Percentiles rank a stretch among this genome's conserved stretches.
phyloP scores from a whole-genome alignment of 2,329 filamentous ascomycete species.

The Bipolaris zeicola region DNA sequence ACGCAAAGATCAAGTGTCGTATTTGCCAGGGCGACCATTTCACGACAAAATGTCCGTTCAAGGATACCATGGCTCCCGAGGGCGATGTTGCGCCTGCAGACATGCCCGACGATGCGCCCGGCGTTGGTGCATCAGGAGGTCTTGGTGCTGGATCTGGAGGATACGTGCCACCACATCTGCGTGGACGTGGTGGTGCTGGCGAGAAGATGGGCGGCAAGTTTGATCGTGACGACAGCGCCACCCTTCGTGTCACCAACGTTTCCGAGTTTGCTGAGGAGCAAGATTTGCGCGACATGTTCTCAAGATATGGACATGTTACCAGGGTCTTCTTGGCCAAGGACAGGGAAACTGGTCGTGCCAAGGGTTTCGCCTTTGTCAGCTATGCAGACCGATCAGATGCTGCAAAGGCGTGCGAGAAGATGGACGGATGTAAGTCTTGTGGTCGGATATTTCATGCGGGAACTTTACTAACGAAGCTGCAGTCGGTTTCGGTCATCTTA shows the following conservation, averaged over 20 bases:
- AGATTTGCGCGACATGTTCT: constrained; percentile 97
- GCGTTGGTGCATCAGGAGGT: constrained; percentile 54
- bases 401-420: constrained; percentile 90
- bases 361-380: constrained; percentile 99
- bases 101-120: constrained; percentile 54
- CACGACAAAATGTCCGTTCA: constrained; percentile 98
- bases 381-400: constrained; percentile 90
- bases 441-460: background rate
- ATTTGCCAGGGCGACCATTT: constrained; percentile 99
- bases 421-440: constrained; percentile 79
- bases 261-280: constrained; percentile 96
- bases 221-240: constrained; percentile 95
- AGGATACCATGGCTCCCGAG: constrained; percentile 96
- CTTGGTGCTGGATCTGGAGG: constrained; percentile 73
- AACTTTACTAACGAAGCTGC: constrained; percentile 24
- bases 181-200: constrained; percentile 73
- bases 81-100: constrained; percentile 55
- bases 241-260: constrained; percentile 96
- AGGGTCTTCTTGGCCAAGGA: constrained; percentile 98
- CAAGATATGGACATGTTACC: constrained; percentile 94
- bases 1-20: constrained; percentile 99
- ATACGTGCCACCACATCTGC: constrained; percentile 93
- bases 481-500: constrained; percentile 81
- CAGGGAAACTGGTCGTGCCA: constrained; percentile 91
- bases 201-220: constrained; percentile 94